These are phyloP conservation scores for Dissophora globulifera DNA, from an alignment of 192 early-diverging fungal genomes.

Conservation along the genomic window DNA sequence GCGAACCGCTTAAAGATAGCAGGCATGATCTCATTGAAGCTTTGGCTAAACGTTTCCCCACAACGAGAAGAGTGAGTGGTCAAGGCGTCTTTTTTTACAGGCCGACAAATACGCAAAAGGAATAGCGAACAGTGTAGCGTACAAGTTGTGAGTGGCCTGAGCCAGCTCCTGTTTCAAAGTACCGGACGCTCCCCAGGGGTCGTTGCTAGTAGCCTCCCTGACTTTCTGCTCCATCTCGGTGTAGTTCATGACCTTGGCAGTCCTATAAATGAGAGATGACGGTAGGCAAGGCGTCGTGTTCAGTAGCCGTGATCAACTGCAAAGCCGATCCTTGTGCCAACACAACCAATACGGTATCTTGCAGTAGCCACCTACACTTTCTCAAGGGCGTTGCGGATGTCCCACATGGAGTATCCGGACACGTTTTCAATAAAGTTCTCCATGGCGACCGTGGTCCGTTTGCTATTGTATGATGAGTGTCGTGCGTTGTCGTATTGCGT, in stretches of 20 bases:
- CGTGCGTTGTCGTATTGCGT: background rate
- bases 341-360: background rate
- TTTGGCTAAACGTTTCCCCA: too few species aligned
- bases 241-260: conserved; percentile 82
- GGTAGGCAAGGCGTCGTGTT: background rate
- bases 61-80: too few species aligned
- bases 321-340: background rate
- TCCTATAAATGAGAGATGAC: conserved; percentile 14
- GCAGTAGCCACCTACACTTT: conserved; percentile 38
- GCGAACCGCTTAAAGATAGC: conserved; percentile 89
- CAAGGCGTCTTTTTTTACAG: too few species aligned
- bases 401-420: conserved; percentile 54
- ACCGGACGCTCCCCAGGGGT: conserved; percentile 95
- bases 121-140: conserved; percentile 51
- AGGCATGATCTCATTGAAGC: conserved; percentile 97
- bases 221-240: conserved; percentile 95
- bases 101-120: too few species aligned
- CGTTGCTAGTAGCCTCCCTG: conserved; percentile 91
- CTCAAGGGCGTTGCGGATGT: conserved; percentile 52
- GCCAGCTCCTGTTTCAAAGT: conserved; percentile 96
- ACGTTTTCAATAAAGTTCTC: conserved; percentile 54
- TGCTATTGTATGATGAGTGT: too few species aligned
- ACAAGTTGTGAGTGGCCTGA: conserved; percentile 87
- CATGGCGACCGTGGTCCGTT: conserved; percentile 13
- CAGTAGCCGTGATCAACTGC: background rate